Evolutionary conservation across 2,329 filamentous ascomycete species (phyloP).

Genomic region (Huntiella moniliformis): DNA sequence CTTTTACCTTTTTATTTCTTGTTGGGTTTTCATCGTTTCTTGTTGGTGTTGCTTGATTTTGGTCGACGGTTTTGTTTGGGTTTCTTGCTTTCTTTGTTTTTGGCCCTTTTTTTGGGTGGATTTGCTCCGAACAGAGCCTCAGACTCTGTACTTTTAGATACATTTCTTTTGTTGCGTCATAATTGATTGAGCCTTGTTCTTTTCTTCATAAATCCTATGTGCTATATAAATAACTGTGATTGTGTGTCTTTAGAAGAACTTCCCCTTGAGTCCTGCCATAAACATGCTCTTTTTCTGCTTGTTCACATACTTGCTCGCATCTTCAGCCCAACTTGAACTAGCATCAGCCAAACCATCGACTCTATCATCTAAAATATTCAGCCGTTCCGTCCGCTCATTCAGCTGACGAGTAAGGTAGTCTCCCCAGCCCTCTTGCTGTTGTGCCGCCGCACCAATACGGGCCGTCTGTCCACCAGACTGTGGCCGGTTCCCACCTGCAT

Average conservation of each 20-base stretch:
- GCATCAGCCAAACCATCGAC: conserved; percentile 70
- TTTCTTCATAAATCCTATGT: not conserved
- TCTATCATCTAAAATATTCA: conserved; percentile 64
- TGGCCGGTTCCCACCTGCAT: not conserved
- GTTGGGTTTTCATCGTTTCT: conserved; percentile 3
- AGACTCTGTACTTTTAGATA: not conserved
- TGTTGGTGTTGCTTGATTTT: conserved; percentile 1
- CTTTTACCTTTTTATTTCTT: conserved; percentile 1
- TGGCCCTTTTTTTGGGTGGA: not conserved
- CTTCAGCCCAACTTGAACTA: conserved; percentile 68
- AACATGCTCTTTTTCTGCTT: conserved; percentile 78
- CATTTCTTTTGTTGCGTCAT: not conserved
- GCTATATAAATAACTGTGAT: not conserved
- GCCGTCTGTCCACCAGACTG: conserved; percentile 1
- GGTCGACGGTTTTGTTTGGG: not conserved
- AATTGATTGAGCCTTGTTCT: conserved; percentile 1
- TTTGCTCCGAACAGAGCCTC: not conserved
- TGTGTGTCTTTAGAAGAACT: conserved; percentile 23
- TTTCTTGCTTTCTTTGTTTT: not conserved
- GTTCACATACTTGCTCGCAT: conserved; percentile 70
- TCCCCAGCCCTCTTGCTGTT: conserved; percentile 43
- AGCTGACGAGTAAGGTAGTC: conserved; percentile 74
- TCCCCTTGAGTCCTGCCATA: conserved; percentile 47
- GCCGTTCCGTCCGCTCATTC: conserved; percentile 75
- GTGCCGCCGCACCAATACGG: conserved; percentile 13